phyloP scores from a whole-genome alignment of 2,329 filamentous ascomycete genomes.

The Fusarium lyarnte region DNA sequence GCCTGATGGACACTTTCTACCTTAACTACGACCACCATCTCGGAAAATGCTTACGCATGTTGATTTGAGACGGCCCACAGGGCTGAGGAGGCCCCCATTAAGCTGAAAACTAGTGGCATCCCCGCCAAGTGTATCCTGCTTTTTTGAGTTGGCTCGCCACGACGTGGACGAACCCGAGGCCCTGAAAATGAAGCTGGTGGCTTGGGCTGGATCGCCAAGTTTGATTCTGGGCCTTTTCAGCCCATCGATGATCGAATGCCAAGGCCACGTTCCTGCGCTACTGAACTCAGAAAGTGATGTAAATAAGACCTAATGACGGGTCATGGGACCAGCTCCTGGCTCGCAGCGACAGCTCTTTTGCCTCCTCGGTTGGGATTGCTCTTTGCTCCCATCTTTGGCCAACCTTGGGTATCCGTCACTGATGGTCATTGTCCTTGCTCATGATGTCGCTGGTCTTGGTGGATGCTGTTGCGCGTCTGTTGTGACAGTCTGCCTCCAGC shows the following conservation, averaged over 20 bases:
- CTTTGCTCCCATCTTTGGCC: background rate
- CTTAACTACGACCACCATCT: background rate
- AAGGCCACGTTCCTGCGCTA: background rate
- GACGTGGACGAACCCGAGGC: background rate
- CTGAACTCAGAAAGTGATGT: background rate
- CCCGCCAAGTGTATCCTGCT: background rate
- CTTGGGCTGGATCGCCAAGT: background rate
- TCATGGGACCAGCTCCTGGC: background rate
- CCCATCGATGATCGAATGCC: background rate
- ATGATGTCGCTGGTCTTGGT: background rate
- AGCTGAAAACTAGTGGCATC: background rate
- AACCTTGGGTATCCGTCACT: background rate
- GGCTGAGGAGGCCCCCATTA: background rate
- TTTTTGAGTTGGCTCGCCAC: background rate
- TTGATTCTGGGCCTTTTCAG: background rate
- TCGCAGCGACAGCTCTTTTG: background rate
- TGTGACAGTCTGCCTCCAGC: background rate
- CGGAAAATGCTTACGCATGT: accelerated
- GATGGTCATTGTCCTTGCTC: too few relatives aligned
- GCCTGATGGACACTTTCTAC: background rate
- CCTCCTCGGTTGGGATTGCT: background rate
- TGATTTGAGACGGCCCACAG: background rate
- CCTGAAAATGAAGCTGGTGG: constrained; percentile 10
- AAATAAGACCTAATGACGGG: background rate
- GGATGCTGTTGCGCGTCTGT: background rate